Evolutionary conservation across 108 stramenopile genomes (phyloP).

Genomic region (Asterionellopsis glacialis): DNA sequence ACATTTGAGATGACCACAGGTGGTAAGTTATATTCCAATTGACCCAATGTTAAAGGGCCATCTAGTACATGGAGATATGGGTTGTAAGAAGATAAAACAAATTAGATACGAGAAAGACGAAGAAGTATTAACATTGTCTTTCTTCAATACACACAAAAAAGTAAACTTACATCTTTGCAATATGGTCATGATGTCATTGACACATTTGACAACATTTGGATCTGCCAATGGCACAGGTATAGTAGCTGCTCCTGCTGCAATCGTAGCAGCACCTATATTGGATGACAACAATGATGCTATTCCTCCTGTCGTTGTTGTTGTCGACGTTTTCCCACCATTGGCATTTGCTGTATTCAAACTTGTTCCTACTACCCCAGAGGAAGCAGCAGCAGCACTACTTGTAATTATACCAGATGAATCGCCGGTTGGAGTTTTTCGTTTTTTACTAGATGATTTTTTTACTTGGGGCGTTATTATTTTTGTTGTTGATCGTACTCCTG

Average conservation of each 20-base stretch:
- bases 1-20: neutral
- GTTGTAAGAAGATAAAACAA: no score
- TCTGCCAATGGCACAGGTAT: no score
- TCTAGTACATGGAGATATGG: slow-evolving; percentile 21
- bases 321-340: neutral
- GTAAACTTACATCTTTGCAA: slow-evolving; percentile 26
- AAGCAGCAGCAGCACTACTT: no score
- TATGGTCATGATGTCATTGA: slow-evolving; percentile 20
- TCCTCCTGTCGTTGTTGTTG: slow-evolving; percentile 1
- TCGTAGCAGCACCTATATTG: no score
- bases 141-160: neutral
- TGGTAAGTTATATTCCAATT: slow-evolving; percentile 39
- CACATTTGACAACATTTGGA: neutral
- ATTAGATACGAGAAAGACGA: no score
- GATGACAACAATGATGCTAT: neutral
- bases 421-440: no score
- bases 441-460: no score
- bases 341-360: neutral
- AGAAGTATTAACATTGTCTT: neutral
- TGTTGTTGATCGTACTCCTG: no score
- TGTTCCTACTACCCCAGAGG: no score
- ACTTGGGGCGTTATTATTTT: no score
- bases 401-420: no score
- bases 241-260: no score
- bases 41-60: slow-evolving; percentile 28